Evolutionary conservation across 805 yeast genomes (phyloP), one percentile per base, ranked within the genome.

Genomic region (Saccharomyces paradoxus): DNA sequence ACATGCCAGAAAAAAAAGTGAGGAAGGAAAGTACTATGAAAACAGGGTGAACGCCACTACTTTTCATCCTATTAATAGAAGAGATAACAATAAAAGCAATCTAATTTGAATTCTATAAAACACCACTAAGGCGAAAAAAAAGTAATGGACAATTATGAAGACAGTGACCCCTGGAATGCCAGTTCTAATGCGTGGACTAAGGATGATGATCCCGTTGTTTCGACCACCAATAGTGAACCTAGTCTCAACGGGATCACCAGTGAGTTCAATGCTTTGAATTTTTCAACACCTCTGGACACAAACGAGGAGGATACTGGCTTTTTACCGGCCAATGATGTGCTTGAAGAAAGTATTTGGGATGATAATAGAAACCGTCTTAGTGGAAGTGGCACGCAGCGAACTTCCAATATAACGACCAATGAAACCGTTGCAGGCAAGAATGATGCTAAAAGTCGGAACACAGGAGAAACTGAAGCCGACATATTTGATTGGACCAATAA

Each of bases 401-500:
- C 44, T 21, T 7, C 44, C 44, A 37, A 8, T 17, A n/a, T 37
- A 37, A 8, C 7, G 24, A 8, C 44, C 7, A 17, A 4, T 17
- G 44, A 37, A 17, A 37, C 24, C 4, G 44, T 17, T 7, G 2
- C 12, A 37, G 22, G 8, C 24, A 21, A 37, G 44, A 37, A 37
- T 17, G 54, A 47, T 28, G 49, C 55, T 41, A 54, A 14, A 26
- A 54, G 21, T 49, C 44, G 1, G 29, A n/a, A 28, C 13, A 7
- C 1, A 7, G 49, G 22, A 9, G 46, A 60, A 59, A 29, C 44
- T 53, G 49, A 53, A 51, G 55, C 55, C 50, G 64, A 60, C n/a
- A 58, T 61, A n/a, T 59, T 60, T 52, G 62, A 60, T 44, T 68
- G 70, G 70, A 51, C 59, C 50, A 56, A 58, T 3, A 50, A 59